Base-by-base conservation (phyloP, 352 stramenopile species). In the Globisporangium takayamanum region DNA sequence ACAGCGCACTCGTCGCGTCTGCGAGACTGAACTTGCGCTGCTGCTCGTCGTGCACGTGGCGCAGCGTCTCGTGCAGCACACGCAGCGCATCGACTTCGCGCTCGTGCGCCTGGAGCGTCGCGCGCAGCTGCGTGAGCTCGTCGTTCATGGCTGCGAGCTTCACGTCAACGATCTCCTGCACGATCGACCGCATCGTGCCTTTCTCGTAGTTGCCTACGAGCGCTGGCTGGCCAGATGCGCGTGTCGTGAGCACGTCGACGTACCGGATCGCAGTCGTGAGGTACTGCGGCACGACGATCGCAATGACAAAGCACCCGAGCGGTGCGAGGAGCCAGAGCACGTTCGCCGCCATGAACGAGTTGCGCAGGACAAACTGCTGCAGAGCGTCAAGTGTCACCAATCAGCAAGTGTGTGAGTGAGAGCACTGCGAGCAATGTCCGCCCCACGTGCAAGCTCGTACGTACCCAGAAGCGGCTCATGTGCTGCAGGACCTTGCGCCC, bases 331-430 rank as follows among this genome's bases (percentile, higher is more conserved):
- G 74, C 81, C 81, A 92, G 46, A 89, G 25, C 20, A 89, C 74
- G 52, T 92, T 92, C 55, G 78, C 67, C 0, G 76, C 78, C 75
- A 88, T 84, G 64, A 90, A 88, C 37, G 76, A 85, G 36, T 90
- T 85, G 54, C 75, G 80, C 22, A 85, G 56, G 5, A 85, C 42
- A 30, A 67, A 69, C 51, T 70, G 60, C 70, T 78, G 37, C 37
- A 10, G 44, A 28, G 33, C 8, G 45, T 3, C 52, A 18, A 8
- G 3, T 48, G 4, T 49, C 14, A 53, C 16, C 16, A 49, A 5
- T 36, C 7, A 51, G 8, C 5, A 22, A 45, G 28, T 2, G 22
- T 20, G 11, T 2, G n/a, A 18, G 25, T 30, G 8, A 3, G 8
- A 44, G 11, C 6, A 18, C 16, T 5, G 15, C 10, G 50, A 28